Conservation (phyloP, 1,139 yeast species). For the Lodderomyces metapsilosis region DNA sequence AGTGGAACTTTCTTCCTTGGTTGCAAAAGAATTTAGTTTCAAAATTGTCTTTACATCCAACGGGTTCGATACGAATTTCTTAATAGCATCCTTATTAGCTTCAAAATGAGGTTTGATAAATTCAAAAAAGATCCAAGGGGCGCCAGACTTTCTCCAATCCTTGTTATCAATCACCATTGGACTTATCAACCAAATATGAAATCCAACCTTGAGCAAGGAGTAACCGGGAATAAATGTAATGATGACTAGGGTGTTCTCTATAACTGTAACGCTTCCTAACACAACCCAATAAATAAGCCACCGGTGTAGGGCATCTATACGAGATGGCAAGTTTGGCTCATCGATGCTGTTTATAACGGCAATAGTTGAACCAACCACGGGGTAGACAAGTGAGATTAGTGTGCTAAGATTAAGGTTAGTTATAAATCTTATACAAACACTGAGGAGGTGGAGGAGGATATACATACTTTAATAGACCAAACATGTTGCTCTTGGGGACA, state of each 20-base stretch:
- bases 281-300: slow-evolving; percentile 64
- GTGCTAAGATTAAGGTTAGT: slow-evolving; percentile 9
- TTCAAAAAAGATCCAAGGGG: slow-evolving; percentile 36
- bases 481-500: background rate
- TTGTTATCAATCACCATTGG: slow-evolving; percentile 34
- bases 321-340: slow-evolving; percentile 22
- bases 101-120: slow-evolving; percentile 35
- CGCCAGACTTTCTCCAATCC: slow-evolving; percentile 35
- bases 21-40: slow-evolving; percentile 1
- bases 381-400: slow-evolving; percentile 47
- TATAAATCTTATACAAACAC: too few relatives aligned
- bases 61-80: slow-evolving; percentile 13
- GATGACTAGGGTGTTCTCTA: slow-evolving; percentile 31
- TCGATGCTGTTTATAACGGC: slow-evolving; percentile 9
- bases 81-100: slow-evolving; percentile 16
- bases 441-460: too few relatives aligned
- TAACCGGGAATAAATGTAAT: slow-evolving; percentile 48
- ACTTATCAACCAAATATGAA: slow-evolving; percentile 53
- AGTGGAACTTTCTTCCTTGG: background rate
- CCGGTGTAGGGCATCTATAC: slow-evolving; percentile 46
- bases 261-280: slow-evolving; percentile 31
- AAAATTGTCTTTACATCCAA: slow-evolving; percentile 3
- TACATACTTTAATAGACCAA: background rate
- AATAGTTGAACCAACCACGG: slow-evolving; percentile 44
- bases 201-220: slow-evolving; percentile 35